These are phyloP conservation scores for Fusarium mangiferae DNA, from an alignment of 2,329 filamentous ascomycete genomes.

Conservation along the genomic window DNA sequence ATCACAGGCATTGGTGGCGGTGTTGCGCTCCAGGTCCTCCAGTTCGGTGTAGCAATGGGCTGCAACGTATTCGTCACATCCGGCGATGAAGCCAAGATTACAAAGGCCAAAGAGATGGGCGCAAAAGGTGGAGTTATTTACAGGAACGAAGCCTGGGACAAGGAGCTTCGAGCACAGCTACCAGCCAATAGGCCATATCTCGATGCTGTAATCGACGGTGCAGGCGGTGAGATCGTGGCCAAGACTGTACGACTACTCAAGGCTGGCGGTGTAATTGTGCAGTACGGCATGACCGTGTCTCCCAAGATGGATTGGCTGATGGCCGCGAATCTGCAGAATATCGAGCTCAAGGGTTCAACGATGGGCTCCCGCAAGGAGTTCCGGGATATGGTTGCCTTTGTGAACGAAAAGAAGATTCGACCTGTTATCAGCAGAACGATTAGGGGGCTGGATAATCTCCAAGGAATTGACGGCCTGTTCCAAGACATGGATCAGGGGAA, in stretches of 20 bases:
- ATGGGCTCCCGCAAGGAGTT: conserved; percentile 95
- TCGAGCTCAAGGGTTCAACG: conserved; percentile 86
- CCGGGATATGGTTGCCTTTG: conserved; percentile 87
- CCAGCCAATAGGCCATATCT: conserved; percentile 73
- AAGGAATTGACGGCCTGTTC: conserved; percentile 85
- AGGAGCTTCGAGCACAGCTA: conserved; percentile 72
- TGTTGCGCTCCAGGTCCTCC: conserved; percentile 83
- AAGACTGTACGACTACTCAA: conserved; percentile 77
- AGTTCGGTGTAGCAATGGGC: conserved; percentile 81
- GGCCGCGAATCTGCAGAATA: conserved; percentile 84
- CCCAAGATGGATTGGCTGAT: conserved; percentile 91
- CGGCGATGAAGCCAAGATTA: conserved; percentile 78
- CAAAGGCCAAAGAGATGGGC: conserved; percentile 75
- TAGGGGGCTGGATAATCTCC: conserved; percentile 77
- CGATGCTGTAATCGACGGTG: conserved; percentile 90
- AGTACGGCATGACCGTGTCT: conserved; percentile 90
- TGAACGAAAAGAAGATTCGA: conserved; percentile 75
- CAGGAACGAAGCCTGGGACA: conserved; percentile 82
- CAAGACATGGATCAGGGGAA: conserved; percentile 85
- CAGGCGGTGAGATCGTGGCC: conserved; percentile 84
- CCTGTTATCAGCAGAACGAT: conserved; percentile 82
- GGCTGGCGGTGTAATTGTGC: conserved; percentile 82
- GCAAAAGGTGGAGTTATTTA: conserved; percentile 87
- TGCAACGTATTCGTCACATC: conserved; percentile 85
- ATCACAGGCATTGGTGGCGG: conserved; percentile 94